These are phyloP conservation scores for Tetrahymena malaccensis DNA, from an alignment of 73 alveolate species.

Conservation along the genomic window DNA sequence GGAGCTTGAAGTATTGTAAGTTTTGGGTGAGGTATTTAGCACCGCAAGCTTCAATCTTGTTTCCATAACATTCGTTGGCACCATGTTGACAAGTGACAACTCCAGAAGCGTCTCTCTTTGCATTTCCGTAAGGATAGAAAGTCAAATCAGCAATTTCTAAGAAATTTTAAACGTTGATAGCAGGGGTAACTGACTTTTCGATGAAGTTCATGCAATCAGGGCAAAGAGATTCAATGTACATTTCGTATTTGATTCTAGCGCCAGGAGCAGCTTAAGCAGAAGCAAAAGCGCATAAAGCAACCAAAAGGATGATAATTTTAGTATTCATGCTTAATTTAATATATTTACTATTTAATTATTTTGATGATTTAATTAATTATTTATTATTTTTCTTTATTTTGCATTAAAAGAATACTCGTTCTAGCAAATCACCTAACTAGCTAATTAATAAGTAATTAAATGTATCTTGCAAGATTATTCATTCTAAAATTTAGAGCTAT, in stretches of 20 bases:
- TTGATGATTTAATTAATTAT: not conserved
- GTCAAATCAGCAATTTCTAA: constrained; percentile 47
- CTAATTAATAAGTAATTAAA: no score
- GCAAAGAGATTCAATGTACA: constrained; percentile 54
- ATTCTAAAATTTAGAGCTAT: no score
- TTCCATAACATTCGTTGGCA: constrained; percentile 57
- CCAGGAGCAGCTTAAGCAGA: not conserved
- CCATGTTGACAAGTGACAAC: constrained; percentile 52
- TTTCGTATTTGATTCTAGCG: not conserved
- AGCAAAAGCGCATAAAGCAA: not conserved
- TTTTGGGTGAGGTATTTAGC: constrained; percentile 33
- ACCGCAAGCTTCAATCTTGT: constrained; percentile 50
- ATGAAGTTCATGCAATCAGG: constrained; percentile 54
- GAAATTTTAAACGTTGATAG: constrained; percentile 15
- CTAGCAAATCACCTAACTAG: not conserved
- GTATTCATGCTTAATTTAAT: not conserved
- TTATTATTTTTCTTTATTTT: not conserved
- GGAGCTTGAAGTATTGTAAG: constrained; percentile 8
- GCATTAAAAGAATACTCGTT: not conserved
- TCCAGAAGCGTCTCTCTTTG: constrained; percentile 32
- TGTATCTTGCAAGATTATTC: no score
- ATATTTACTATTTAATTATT: not conserved
- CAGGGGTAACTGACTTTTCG: constrained; percentile 30
- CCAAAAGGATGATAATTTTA: not conserved
- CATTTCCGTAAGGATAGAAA: constrained; percentile 59